Conservation (phyloP, 1,139 yeast species). For the Neolecta irregularis region DNA sequence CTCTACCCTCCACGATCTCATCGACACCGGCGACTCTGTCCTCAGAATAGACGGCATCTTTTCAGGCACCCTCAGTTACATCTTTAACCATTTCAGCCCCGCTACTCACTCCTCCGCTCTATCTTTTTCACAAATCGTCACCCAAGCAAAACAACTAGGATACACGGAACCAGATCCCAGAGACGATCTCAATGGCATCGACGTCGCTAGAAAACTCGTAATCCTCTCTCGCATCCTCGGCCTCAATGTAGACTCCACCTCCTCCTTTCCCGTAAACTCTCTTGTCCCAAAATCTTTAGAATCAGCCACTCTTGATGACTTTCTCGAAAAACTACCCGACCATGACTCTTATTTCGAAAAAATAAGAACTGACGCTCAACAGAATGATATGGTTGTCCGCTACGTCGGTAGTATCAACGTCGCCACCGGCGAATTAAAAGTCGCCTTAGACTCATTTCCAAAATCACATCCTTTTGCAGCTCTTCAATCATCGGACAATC, state of each 20-base stretch:
- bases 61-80: slow-evolving; percentile 91
- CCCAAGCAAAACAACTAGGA: slow-evolving; percentile 75
- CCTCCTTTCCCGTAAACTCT: slow-evolving; percentile 90
- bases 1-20: slow-evolving; percentile 71
- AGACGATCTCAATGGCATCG: slow-evolving; percentile 93
- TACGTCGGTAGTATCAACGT: slow-evolving; percentile 86
- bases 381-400: slow-evolving; percentile 74
- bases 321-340: slow-evolving; percentile 61
- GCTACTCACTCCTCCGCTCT: slow-evolving; percentile 26
- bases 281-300: slow-evolving; percentile 80
- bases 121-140: slow-evolving; percentile 79
- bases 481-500: slow-evolving; percentile 89
- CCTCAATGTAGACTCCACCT: slow-evolving; percentile 68
- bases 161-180: slow-evolving; percentile 99
- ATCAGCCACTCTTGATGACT: slow-evolving; percentile 35
- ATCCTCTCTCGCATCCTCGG: slow-evolving; percentile 90
- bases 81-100: slow-evolving; percentile 78
- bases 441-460: slow-evolving; percentile 68
- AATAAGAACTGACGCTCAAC: slow-evolving; percentile 65
- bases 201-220: slow-evolving; percentile 95
- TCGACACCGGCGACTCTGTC: slow-evolving; percentile 83
- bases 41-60: slow-evolving; percentile 88
- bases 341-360: slow-evolving; percentile 67
- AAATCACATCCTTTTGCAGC: slow-evolving; percentile 91
- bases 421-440: slow-evolving; percentile 35